These are phyloP conservation scores for Aureobasidium sp. DNA, from an alignment of 2,329 filamentous ascomycete genomes.

Conservation along the genomic window DNA sequence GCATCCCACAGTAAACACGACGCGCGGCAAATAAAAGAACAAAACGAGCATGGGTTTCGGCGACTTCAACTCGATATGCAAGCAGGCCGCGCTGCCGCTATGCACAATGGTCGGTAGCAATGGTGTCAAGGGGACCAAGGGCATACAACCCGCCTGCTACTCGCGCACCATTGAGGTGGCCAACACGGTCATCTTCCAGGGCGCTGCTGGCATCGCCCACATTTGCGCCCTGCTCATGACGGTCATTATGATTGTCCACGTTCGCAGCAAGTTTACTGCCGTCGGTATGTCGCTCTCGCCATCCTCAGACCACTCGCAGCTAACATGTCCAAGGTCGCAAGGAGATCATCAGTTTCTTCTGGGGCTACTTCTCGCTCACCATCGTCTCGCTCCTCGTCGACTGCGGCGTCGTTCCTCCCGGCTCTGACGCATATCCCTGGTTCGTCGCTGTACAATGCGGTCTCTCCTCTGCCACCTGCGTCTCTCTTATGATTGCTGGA, in stretches of 20 bases:
- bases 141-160: constrained; percentile 82
- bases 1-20: neutral
- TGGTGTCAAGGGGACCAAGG: constrained; percentile 51
- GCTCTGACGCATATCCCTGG: constrained; percentile 74
- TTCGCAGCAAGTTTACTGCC: constrained; percentile 94
- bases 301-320: neutral
- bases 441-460: constrained; percentile 85
- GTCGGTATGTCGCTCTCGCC: constrained; percentile 57
- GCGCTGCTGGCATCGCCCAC: constrained; percentile 83
- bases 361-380: constrained; percentile 86
- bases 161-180: constrained; percentile 90
- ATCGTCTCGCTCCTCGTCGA: constrained; percentile 85
- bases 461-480: constrained; percentile 74
- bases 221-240: constrained; percentile 88
- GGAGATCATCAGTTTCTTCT: constrained; percentile 85
- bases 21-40: neutral
- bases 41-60: constrained; percentile 69
- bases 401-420: constrained; percentile 81
- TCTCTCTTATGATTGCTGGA: constrained; percentile 87
- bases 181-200: constrained; percentile 98
- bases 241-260: constrained; percentile 93
- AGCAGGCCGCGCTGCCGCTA: constrained; percentile 73
- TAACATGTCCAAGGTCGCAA: constrained; percentile 46
- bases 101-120: constrained; percentile 78
- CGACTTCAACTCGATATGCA: constrained; percentile 81